These are phyloP conservation scores for Magnusiomyces suaveolens DNA, from an alignment of 1,139 yeast species.

Conservation along the genomic window DNA sequence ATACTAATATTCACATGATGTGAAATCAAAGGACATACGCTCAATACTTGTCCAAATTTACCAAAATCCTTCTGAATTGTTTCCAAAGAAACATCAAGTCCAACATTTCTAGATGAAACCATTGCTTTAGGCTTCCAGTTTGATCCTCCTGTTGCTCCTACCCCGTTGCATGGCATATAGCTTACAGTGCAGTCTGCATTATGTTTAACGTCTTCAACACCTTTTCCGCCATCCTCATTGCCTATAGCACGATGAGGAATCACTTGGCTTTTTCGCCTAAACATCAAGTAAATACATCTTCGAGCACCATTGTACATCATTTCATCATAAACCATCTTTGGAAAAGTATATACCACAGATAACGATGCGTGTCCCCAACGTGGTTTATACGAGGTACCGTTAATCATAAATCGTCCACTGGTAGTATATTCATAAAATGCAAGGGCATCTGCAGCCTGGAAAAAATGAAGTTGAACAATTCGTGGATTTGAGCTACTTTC, in stretches of 20 bases:
- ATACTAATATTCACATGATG: conserved; percentile 53
- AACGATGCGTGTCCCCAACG: conserved; percentile 25
- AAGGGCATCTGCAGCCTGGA: conserved; percentile 45
- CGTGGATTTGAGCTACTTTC: conserved; percentile 14
- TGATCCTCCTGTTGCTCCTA: conserved; percentile 1
- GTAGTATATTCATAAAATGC: conserved; percentile 46
- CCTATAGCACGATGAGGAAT: neutral
- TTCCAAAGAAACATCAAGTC: conserved; percentile 32
- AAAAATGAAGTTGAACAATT: conserved; percentile 44
- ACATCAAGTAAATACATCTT: conserved; percentile 26
- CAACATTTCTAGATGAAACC: conserved; percentile 21
- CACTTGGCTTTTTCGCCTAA: neutral
- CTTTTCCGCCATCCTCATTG: neutral
- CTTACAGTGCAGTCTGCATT: neutral
- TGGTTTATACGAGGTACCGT: conserved; percentile 45
- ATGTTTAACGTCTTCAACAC: neutral
- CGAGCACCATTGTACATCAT: conserved; percentile 30
- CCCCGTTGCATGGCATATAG: neutral
- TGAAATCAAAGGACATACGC: conserved; percentile 58
- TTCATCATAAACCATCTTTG: conserved; percentile 29
- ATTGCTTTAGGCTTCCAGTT: conserved; percentile 2
- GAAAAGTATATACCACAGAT: conserved; percentile 23
- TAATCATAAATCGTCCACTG: conserved; percentile 51
- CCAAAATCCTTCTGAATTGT: conserved; percentile 44
- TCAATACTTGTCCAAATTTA: conserved; percentile 52